A percentile compares a stretch with the other conserved stretches of the same genome.
Evolutionary conservation across 2,329 filamentous ascomycete species (phyloP).

Genomic region (Hypoxylon sp.): DNA sequence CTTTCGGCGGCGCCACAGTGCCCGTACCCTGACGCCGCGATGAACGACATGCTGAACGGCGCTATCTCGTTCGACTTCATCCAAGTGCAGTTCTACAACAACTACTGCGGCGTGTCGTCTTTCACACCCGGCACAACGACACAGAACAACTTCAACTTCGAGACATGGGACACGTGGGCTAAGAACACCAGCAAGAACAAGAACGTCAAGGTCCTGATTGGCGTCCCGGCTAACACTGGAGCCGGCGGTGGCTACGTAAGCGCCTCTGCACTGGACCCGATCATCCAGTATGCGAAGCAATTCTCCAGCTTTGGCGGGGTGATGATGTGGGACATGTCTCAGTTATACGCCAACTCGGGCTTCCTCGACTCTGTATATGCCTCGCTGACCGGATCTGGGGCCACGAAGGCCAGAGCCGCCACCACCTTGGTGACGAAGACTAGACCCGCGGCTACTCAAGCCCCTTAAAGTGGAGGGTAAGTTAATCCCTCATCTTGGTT

Average conservation of each 20-base stretch:
- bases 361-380: slow-evolving; percentile 65
- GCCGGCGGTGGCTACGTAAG: slow-evolving; percentile 71
- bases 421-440: slow-evolving; percentile 42
- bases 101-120: slow-evolving; percentile 72
- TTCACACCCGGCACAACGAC: slow-evolving; percentile 62
- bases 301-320: slow-evolving; percentile 76
- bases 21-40: slow-evolving; percentile 73
- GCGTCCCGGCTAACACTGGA: slow-evolving; percentile 69
- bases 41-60: slow-evolving; percentile 69
- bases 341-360: slow-evolving; percentile 71
- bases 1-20: slow-evolving; percentile 79
- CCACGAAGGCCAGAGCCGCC: slow-evolving; percentile 26
- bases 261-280: slow-evolving; percentile 61
- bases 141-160: slow-evolving; percentile 73
- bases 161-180: slow-evolving; percentile 77
- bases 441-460: slow-evolving; percentile 42
- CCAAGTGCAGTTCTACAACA: slow-evolving; percentile 79
- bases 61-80: slow-evolving; percentile 72
- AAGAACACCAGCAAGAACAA: slow-evolving; percentile 69
- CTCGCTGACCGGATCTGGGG: slow-evolving; percentile 50
- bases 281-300: slow-evolving; percentile 68
- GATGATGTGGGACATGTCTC: slow-evolving; percentile 79
- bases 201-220: slow-evolving; percentile 73
- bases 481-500: slow-evolving; percentile 25
- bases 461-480: slow-evolving; percentile 57